Conservation (phyloP, 139 green algal species). For the Micromonas commoda region DNA sequence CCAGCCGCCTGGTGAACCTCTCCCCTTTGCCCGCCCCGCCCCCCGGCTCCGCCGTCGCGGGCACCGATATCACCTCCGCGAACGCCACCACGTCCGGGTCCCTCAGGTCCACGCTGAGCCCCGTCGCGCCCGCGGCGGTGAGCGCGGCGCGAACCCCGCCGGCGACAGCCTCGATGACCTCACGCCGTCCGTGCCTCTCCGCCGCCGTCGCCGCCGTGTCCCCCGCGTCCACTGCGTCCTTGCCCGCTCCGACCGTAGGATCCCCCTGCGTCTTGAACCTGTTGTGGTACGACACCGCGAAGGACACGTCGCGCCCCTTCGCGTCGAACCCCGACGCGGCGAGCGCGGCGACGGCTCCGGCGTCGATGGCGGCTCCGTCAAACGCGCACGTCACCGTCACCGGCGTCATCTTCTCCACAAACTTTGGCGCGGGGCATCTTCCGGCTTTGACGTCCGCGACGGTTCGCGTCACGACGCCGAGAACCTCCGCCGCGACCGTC, state of each 20-base stretch:
- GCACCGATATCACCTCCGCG: not conserved
- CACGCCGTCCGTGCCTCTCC: not conserved
- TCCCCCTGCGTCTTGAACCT: not conserved
- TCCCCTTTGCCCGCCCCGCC: too few relatives aligned
- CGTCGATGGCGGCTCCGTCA: too few relatives aligned
- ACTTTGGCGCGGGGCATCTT: too few relatives aligned
- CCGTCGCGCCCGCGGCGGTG: too few relatives aligned
- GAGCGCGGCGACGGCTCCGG: not conserved
- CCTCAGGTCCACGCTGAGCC: conserved; percentile 1
- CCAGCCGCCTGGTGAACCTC: not conserved
- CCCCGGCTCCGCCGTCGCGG: not conserved
- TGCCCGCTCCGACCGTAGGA: not conserved
- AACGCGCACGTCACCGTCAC: not conserved
- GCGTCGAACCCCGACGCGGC: not conserved
- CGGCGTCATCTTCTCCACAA: conserved; percentile 8
- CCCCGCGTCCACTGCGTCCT: not conserved
- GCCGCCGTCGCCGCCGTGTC: too few relatives aligned
- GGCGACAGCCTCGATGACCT: not conserved
- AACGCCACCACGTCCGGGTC: not conserved
- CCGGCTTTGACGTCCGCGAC: not conserved
- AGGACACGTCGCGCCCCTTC: not conserved
- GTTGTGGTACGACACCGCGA: not conserved
- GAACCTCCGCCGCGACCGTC: too few relatives aligned
- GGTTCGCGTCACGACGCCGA: not conserved
- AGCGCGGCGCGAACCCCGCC: too few relatives aligned